phyloP scores from a whole-genome alignment of 2,329 filamentous ascomycete genomes.

The Knufia fluminis region DNA sequence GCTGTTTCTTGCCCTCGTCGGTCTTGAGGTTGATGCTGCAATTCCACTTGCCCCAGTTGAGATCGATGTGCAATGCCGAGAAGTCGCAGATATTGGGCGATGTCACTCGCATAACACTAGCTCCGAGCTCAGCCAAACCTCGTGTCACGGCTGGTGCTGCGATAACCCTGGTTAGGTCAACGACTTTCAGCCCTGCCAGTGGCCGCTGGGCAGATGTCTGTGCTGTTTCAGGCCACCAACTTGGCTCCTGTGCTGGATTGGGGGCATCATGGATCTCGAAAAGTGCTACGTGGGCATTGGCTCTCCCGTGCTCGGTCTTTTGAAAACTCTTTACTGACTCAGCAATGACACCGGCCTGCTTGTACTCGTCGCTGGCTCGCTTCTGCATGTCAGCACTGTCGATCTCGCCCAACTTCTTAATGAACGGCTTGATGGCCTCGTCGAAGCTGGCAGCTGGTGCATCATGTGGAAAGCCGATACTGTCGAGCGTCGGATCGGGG shows the following conservation, averaged over 20 bases:
- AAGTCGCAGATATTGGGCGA: constrained; percentile 33
- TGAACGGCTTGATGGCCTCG: constrained; percentile 28
- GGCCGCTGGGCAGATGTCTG: constrained; percentile 28
- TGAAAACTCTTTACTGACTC: constrained; percentile 32
- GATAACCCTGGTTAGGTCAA: constrained; percentile 41
- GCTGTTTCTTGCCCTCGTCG: constrained; percentile 30
- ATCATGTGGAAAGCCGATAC: constrained; percentile 28
- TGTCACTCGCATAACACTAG: constrained; percentile 40
- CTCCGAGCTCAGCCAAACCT: constrained; percentile 37
- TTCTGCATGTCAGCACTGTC: constrained; percentile 29
- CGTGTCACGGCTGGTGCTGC: constrained; percentile 37
- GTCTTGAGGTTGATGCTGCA: constrained; percentile 46
- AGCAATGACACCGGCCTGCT: constrained; percentile 35
- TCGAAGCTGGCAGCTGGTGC: constrained; percentile 24
- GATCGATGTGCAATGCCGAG: constrained; percentile 59
- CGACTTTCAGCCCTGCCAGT: constrained; percentile 41
- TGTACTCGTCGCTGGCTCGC: constrained; percentile 30
- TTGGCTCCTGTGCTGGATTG: constrained; percentile 11
- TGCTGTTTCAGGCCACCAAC: constrained; percentile 15
- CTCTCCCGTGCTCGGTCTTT: constrained; percentile 33
- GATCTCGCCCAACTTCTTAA: constrained; percentile 28
- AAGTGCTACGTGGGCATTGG: constrained; percentile 34
- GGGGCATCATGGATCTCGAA: constrained; percentile 29
- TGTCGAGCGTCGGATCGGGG: constrained; percentile 34
- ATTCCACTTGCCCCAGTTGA: constrained; percentile 62